Evolutionary conservation across 495 filamentous ascomycete species (phyloP), one percentile per base, ranked within the genome.

Genomic region (Penicillium dipodomyicola): DNA sequence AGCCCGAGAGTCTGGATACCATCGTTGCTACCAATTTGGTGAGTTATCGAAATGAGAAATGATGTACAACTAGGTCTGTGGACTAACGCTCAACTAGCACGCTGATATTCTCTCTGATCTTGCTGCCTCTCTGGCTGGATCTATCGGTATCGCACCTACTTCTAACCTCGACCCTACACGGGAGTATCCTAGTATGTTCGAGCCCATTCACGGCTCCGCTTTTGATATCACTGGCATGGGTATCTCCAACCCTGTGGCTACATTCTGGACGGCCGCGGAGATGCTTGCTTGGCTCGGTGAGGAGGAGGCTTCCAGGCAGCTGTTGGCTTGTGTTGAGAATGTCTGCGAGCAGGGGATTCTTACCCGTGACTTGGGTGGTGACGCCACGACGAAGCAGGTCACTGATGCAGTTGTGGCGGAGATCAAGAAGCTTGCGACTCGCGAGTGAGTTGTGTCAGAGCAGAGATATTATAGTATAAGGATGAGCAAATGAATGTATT

Each of bases 201-300:
- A 87, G 76, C 84, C 84, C 0, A 86, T 87, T 44, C 84, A 87
- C 58, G 84, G 84, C 8, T 82, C 78, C n/a, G 84, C 84, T 1
- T 86, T 86, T 14, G 87, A 90, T 60, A 89, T 91, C 52, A 83
- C 84, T 2, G 87, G 87, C 0, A 85, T 84, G 67, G 86, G 86
- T 0, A 74, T 88, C 37, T 87, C 87, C 11, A 90, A 91, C 66
- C 87, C 87, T 0, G 79, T 90, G 0, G 87, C 79, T 8, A 86
- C 85, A 0, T 85, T 89, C 67, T 88, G 85, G 86, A 84, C 81
- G 4, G 83, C 79, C 5, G 80, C 81, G 1, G 85, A 88, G 67
- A 89, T 88, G 86, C 72, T 88, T 39, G 72, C 71, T 7, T 88
- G 84, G 85, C 58, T 89, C 30, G 84, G 84, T 3, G 74, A 84